Percentiles rank a stretch among this genome's conserved stretches.
Conservation (phyloP, 805 yeast species). For the Ogataea allantospora region DNA sequence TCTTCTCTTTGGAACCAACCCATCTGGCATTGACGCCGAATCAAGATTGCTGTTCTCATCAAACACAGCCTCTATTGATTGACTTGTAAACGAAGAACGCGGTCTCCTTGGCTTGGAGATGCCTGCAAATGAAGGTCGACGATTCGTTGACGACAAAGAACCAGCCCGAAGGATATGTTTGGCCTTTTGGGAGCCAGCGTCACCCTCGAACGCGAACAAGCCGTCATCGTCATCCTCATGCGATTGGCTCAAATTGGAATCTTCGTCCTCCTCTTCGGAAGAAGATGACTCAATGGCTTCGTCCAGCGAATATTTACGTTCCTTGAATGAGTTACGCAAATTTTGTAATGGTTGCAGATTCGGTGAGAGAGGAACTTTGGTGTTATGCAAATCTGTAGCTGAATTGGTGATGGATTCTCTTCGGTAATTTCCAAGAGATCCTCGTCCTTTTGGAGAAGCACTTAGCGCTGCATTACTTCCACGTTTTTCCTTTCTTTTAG, state of each 20-base stretch:
- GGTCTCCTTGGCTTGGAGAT: slow-evolving; percentile 36
- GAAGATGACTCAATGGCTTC: slow-evolving; percentile 40
- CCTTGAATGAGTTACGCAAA: slow-evolving; percentile 30
- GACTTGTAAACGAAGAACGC: slow-evolving; percentile 32
- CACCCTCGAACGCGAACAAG: slow-evolving; percentile 29
- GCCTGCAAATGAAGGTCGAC: slow-evolving; percentile 36
- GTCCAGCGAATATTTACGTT: slow-evolving; percentile 34
- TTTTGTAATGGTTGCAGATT: slow-evolving; percentile 29
- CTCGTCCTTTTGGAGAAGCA: slow-evolving; percentile 21
- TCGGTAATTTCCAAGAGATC: slow-evolving; percentile 27
- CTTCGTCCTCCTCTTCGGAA: slow-evolving; percentile 38
- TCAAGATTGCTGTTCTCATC: slow-evolving; percentile 29
- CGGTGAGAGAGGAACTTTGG: slow-evolving; percentile 45
- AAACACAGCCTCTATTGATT: slow-evolving; percentile 31
- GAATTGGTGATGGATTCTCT: slow-evolving; percentile 53
- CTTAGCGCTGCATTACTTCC: slow-evolving; percentile 15
- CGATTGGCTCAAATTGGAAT: slow-evolving; percentile 36
- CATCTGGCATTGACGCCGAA: slow-evolving; percentile 29
- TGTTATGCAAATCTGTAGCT: slow-evolving; percentile 42
- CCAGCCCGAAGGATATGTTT: slow-evolving; percentile 21
- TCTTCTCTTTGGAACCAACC: slow-evolving; percentile 26
- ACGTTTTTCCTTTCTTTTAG: slow-evolving; percentile 15
- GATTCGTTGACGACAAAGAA: slow-evolving; percentile 23
- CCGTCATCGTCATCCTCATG: slow-evolving; percentile 39
- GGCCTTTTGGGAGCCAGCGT: slow-evolving; percentile 11